phyloP scores from a whole-genome alignment of 1,284 basidiomycete species.

The Calocybe gambosa region DNA sequence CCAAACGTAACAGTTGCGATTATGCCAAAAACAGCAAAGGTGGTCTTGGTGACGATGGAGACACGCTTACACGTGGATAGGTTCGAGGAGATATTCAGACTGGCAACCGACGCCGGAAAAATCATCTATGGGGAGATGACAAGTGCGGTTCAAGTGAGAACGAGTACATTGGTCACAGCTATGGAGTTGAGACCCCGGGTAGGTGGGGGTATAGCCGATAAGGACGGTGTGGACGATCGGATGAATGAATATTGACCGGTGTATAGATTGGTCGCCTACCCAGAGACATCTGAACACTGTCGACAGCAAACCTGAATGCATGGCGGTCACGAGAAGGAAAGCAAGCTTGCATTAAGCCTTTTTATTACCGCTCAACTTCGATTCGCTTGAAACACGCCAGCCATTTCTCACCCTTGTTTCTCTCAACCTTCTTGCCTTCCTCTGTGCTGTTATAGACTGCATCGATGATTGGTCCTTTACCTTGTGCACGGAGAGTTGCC shows the following conservation, averaged over 20 bases:
- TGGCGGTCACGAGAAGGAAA: not conserved
- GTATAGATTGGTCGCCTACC: conserved; percentile 6
- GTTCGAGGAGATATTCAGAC: conserved; percentile 82
- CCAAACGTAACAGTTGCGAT: conserved; percentile 86
- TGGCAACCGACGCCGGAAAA: conserved; percentile 74
- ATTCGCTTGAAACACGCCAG: conserved; percentile 76
- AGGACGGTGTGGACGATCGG: conserved; percentile 24
- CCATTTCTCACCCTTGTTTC: conserved; percentile 89
- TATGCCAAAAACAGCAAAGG: conserved; percentile 77
- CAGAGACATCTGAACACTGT: not conserved
- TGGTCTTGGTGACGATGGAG: conserved; percentile 90
- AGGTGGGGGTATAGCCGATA: conserved; percentile 27
- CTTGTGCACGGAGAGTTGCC: conserved; percentile 65
- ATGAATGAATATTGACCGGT: conserved; percentile 23
- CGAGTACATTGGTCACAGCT: conserved; percentile 52
- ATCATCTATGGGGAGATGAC: conserved; percentile 87
- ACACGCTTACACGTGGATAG: conserved; percentile 90
- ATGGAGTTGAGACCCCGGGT: conserved; percentile 29
- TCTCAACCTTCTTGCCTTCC: conserved; percentile 94
- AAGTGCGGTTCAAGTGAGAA: conserved; percentile 60
- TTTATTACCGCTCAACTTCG: conserved; percentile 31
- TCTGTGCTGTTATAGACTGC: conserved; percentile 86
- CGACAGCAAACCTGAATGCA: not conserved
- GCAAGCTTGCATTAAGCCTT: not conserved
- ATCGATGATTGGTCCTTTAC: conserved; percentile 69